Conservation (phyloP, 2,329 filamentous ascomycete species). For the Beauveria australis region DNA sequence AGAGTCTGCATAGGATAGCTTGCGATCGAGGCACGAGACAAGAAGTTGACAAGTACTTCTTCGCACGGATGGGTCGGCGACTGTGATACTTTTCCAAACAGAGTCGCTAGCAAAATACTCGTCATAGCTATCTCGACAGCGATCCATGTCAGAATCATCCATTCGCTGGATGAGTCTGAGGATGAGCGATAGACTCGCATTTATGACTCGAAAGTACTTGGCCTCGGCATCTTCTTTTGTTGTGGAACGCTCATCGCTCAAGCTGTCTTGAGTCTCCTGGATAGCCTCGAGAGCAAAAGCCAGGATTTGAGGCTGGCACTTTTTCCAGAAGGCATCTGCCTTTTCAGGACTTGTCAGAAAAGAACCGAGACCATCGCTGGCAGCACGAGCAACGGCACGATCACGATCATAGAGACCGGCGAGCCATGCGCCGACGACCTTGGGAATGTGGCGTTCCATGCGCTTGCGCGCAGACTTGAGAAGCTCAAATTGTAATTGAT, state of each 20-base stretch:
- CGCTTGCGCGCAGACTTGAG: constrained; percentile 64
- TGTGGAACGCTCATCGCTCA: constrained; percentile 84
- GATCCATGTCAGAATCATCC: constrained; percentile 44
- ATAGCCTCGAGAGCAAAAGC: constrained; percentile 75
- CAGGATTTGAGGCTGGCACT: constrained; percentile 73
- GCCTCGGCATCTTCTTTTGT: constrained; percentile 76
- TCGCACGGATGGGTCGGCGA: constrained; percentile 47
- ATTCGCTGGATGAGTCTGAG: constrained; percentile 44
- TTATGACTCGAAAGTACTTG: constrained; percentile 72
- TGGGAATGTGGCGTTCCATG: constrained; percentile 71
- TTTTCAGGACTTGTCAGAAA: constrained; percentile 80
- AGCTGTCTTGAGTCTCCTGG: constrained; percentile 67
- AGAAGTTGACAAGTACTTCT: constrained; percentile 45
- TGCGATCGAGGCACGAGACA: constrained; percentile 37
- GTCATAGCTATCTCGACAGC: constrained; percentile 54
- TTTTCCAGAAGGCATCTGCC: constrained; percentile 64
- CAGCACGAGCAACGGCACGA: constrained; percentile 64
- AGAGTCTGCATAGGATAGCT: constrained; percentile 40
- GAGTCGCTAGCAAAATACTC: constrained; percentile 57
- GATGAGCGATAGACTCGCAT: constrained; percentile 46
- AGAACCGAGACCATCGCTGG: constrained; percentile 63
- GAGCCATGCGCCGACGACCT: constrained; percentile 81
- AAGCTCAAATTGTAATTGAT: constrained; percentile 59
- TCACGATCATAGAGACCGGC: constrained; percentile 84
- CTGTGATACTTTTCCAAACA: constrained; percentile 60